Evolutionary conservation across 257 asterid genomes (phyloP), one percentile per base, ranked within the genome.

Genomic region (Coffea eugenioides): DNA sequence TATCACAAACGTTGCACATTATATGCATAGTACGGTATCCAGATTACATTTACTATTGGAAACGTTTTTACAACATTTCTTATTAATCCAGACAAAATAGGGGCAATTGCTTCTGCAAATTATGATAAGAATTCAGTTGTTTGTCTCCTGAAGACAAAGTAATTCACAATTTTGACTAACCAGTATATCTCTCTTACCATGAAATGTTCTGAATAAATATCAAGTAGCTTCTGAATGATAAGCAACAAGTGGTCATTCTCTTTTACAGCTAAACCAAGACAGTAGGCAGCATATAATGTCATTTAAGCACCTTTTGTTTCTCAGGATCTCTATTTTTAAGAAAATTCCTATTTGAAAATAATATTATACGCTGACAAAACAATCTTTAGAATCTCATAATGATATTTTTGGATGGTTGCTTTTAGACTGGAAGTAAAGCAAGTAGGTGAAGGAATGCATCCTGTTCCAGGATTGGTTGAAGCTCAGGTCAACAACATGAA

Each of bases 371-470:
- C 4, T 61, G 67, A 9, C 23, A 61, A 61, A 25, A 0, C 9
- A 61, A 61, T 23, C 31, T 23, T 61, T 25, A 4, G 0, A 23
- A 23, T 34, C 13, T 9, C 23, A 0, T 4, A 31, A 0, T 20
- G 31, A 56, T 20, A 36, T 43, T 39, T 71, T 16, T 21, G n/a
- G 49, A n/a, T 61, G 65, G 46, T 25, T 64, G 71, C 69, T 80
- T 69, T 25, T 89, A 96, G 98, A 90, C 94, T 96, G 77, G 99
- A 94, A 86, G 85, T 96, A 74, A 96, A 94, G 85, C 99, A 94
- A 91, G 94, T 86, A 62, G 96, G 94, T 25, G 98, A 93, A 79
- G 97, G 96, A 74, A 91, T 91, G 80, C 99, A 92, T 85, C 97
- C 92, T 73, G 97, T 96, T 73, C 99, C 97, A 1, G 98, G 98